Percentiles rank a stretch among this genome's conserved stretches.
phyloP scores from a whole-genome alignment of 2,329 filamentous ascomycete species.

The Chalaropsis thielavioides region DNA sequence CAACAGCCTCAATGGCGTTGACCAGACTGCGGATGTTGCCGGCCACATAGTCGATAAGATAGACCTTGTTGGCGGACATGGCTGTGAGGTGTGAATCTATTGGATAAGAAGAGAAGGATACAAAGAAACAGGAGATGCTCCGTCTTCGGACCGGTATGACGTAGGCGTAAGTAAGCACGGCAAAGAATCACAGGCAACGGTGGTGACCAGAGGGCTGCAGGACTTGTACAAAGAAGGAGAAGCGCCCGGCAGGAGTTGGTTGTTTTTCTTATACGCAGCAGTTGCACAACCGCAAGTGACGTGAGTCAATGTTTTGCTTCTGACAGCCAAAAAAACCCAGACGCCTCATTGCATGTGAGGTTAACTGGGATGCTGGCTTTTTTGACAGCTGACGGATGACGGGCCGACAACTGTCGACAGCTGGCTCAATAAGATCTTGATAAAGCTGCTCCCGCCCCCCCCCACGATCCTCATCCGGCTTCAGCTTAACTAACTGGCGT shows the following conservation, averaged over 20 bases:
- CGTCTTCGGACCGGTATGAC: slow-evolving; percentile 10
- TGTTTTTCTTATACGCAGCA: background rate
- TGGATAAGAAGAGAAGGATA: background rate
- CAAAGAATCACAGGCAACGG: background rate
- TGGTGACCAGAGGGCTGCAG: background rate
- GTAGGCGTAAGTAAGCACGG: no score
- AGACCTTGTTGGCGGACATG: slow-evolving; percentile 56
- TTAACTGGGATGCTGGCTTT: background rate
- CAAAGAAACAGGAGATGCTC: slow-evolving; percentile 3
- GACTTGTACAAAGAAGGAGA: background rate
- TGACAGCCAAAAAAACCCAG: background rate
- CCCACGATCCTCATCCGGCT: background rate
- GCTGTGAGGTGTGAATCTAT: slow-evolving; percentile 13
- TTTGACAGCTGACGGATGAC: background rate
- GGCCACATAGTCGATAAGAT: slow-evolving; percentile 78
- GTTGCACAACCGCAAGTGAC: background rate
- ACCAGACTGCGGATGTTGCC: slow-evolving; percentile 92
- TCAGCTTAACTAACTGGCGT: background rate
- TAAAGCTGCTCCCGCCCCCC: slow-evolving; percentile 2
- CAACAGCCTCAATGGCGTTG: slow-evolving; percentile 93
- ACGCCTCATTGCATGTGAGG: background rate
- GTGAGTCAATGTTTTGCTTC: slow-evolving; percentile 4
- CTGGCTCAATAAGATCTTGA: background rate
- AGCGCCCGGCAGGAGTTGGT: background rate
- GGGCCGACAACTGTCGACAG: background rate